Evolutionary conservation across 2,329 filamentous ascomycete species (phyloP), one percentile per base, ranked within the genome.

Genomic region (Hypoxylon sp.): DNA sequence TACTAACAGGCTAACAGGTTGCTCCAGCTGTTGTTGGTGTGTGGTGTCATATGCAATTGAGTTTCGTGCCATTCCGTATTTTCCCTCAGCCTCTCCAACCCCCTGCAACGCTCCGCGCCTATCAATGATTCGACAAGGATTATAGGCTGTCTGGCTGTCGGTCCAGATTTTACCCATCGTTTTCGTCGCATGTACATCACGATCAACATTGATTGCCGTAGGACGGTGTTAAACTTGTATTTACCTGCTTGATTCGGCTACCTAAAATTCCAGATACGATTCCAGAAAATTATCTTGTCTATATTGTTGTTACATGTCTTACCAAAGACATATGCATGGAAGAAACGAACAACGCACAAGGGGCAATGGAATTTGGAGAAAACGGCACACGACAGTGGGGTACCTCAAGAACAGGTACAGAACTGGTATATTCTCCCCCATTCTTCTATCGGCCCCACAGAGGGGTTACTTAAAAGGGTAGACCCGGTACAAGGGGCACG

Each of bases 111-210:
- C 51, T 57, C 51, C 60, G 62, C 65, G 56, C 68, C 68, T 68
- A 68, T 70, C 68, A 68, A 56, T 30, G 56, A 38, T 38, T 46
- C 30, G 49, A 63, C 65, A 17, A 53, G 65, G 60, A 50, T 67
- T 71, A 71, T 66, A 71, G 68, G 56, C 65, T 71, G 41, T 69
- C 68, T 69, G 68, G 56, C 65, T 71, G 41, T 69, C 68, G 68
- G 68, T 41, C 60, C 60, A 36, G 63, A 66, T 60, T 65, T 69
- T 69, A 68, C 38, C 68, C 65, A 69, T 69, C 63, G 46, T 71
- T 69, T 67, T 71, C 68, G 63, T 70, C 53, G 49, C 51, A 58
- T 59, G 55, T 63, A 49, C 65, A 60, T 67, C 25, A 48, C 14
- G 65, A 65, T 68, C 62, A 63, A 63, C 68, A 34, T 64, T 13